Conservation (phyloP, 805 yeast genomes). For the Maudiozyma serrabonitensis region DNA sequence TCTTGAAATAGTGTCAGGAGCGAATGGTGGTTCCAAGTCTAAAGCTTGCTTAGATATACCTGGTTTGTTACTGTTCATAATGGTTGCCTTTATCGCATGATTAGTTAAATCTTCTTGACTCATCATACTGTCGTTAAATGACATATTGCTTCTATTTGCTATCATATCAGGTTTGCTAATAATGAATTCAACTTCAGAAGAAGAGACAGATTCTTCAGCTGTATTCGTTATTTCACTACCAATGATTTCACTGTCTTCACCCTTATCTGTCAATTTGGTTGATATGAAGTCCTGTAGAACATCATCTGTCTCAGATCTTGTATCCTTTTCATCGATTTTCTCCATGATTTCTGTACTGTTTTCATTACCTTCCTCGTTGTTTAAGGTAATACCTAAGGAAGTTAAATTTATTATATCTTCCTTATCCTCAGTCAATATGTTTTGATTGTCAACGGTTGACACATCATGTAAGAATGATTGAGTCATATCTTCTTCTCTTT, state of each 20-base stretch:
- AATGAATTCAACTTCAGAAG: slow-evolving; percentile 14
- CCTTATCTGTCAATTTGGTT: not conserved
- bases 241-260: not conserved
- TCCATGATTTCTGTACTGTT: not conserved
- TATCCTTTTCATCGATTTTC: not conserved
- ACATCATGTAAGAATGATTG: not conserved
- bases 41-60: slow-evolving; percentile 11
- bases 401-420: slow-evolving; percentile 4
- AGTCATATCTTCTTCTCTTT: slow-evolving; percentile 1
- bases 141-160: slow-evolving; percentile 1
- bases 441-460: not conserved
- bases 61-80: slow-evolving; percentile 4
- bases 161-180: slow-evolving; percentile 8
- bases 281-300: not conserved
- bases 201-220: slow-evolving; percentile 1
- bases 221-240: not conserved
- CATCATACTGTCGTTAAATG: not conserved
- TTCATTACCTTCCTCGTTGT: not conserved
- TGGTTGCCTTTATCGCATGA: not conserved
- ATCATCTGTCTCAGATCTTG: not conserved
- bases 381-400: slow-evolving; percentile 12
- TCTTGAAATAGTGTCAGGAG: slow-evolving; percentile 18
- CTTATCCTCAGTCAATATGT: not conserved
- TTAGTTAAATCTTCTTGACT: not conserved
- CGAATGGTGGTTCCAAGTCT: slow-evolving; percentile 19